These are phyloP conservation scores for Cercis canadensis DNA, from an alignment of 306 rosid species.

Conservation along the genomic window DNA sequence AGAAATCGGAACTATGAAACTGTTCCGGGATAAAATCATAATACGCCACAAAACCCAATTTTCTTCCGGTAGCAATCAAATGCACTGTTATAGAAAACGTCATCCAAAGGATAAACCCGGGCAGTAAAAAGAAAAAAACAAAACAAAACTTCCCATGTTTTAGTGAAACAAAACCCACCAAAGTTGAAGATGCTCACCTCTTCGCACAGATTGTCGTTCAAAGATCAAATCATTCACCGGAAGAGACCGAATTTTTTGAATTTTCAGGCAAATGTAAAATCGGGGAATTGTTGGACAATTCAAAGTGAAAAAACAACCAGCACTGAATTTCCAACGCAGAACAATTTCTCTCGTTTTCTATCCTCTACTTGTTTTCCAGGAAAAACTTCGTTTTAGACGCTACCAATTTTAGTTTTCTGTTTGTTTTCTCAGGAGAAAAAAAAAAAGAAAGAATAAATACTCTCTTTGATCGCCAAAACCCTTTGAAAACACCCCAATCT, in stretches of 20 bases:
- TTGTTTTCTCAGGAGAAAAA: conserved; percentile 17
- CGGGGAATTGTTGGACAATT: conserved; percentile 48
- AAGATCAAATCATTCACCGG: conserved; percentile 43
- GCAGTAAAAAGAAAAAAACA: not conserved
- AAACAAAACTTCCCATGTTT: conserved; percentile 35
- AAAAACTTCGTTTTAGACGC: conserved; percentile 36
- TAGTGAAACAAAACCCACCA: conserved; percentile 37
- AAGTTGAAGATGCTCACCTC: conserved; percentile 60
- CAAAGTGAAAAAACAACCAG: conserved; percentile 24
- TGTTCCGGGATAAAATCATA: conserved; percentile 29
- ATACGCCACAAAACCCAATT: conserved; percentile 9
- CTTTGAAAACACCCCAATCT: conserved; percentile 57
- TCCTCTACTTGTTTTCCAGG: conserved; percentile 39
- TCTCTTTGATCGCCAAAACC: conserved; percentile 73
- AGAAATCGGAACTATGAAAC: not conserved
- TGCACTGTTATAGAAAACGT: conserved; percentile 31
- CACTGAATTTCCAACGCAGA: conserved; percentile 30
- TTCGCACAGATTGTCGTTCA: conserved; percentile 31
- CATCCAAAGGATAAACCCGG: conserved; percentile 47
- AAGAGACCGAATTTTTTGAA: conserved; percentile 29
- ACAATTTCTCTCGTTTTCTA: conserved; percentile 38
- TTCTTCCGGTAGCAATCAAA: conserved; percentile 28
- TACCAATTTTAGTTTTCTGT: conserved; percentile 37
- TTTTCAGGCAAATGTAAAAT: conserved; percentile 54
- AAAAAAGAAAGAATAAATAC: conserved; percentile 8